Evolutionary conservation across 2,329 filamentous ascomycete genomes (phyloP), one percentile per base, ranked within the genome.

Genomic region (Drechslerella stenobrocha): DNA sequence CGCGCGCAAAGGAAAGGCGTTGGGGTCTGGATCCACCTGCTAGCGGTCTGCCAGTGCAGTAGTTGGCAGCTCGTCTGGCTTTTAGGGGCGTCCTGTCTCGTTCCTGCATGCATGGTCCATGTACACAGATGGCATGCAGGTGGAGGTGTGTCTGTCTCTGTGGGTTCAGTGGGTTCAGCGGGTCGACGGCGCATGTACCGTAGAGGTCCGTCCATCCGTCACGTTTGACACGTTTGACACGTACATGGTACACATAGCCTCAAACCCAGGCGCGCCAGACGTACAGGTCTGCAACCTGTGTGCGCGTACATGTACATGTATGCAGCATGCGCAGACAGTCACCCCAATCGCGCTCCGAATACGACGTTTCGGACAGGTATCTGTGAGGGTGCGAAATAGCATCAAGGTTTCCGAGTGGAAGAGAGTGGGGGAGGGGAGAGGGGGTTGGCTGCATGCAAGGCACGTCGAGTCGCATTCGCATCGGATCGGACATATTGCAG

Each of bases 91-190:
- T 42, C n/a, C 18, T n/a, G 37, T 42, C 15, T 42, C n/a, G 37
- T 42, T 42, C 37, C 37, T 42, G 37, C 37, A 42, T 42, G 37
- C 37, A 15, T 15, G n/a, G 34, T 30, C 28, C 28, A 37, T 37
- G 34, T 15, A 37, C 6, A 37, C 3, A 37, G 15, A 37, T 13
- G n/a, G n/a, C n/a, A 42, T n/a, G 37, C 15, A 42, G 18, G 4
- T 20, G 15, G 13, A 20, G 3, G 37, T 42, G 28, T 30, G 28
- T 42, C 4, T n/a, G 37, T 42, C n/a, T 42, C n/a, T 20, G n/a
- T n/a, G n/a, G n/a, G n/a, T n/a, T n/a, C n/a, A n/a, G n/a, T n/a
- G n/a, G n/a, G n/a, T n/a, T n/a, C n/a, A n/a, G n/a, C n/a, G n/a
- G n/a, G n/a, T n/a, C n/a, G n/a, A n/a, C n/a, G n/a, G n/a, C n/a